Percentiles rank a stretch among this genome's conserved stretches.
These are phyloP conservation scores for Xerocomus nothofagi DNA, from an alignment of 1,284 basidiomycete species.

Conservation along the genomic window DNA sequence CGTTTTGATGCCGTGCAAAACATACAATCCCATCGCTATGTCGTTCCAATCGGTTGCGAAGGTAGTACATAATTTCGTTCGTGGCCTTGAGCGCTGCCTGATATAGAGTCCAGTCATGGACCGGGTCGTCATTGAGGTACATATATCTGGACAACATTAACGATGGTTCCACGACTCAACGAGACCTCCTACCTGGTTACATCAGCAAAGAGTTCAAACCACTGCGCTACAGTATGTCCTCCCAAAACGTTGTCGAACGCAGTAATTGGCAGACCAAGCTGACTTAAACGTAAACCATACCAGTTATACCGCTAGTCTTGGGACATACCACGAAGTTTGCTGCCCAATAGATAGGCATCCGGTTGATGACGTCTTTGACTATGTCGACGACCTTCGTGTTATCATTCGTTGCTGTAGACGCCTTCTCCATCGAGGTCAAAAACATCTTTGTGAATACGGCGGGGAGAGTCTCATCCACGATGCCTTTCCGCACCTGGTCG, in stretches of 20 bases:
- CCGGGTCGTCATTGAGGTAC: constrained; percentile 56
- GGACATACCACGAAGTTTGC: constrained; percentile 56
- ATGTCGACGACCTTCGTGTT: constrained; percentile 56
- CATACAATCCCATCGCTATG: constrained; percentile 29
- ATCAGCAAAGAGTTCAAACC: constrained; percentile 52
- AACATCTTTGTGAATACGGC: constrained; percentile 11
- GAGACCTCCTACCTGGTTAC: constrained; percentile 46
- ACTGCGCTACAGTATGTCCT: constrained; percentile 48
- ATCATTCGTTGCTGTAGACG: constrained; percentile 35
- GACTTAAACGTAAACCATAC: constrained; percentile 24
- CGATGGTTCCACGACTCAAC: not conserved
- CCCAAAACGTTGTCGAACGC: constrained; percentile 46
- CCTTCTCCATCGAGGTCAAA: constrained; percentile 14
- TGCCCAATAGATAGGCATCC: constrained; percentile 65
- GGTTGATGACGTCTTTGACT: constrained; percentile 70
- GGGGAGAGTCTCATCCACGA: constrained; percentile 14
- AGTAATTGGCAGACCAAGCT: constrained; percentile 66
- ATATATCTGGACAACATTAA: constrained; percentile 48
- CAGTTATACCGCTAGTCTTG: not conserved
- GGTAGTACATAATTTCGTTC: constrained; percentile 40
- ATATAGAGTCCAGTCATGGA: constrained; percentile 59
- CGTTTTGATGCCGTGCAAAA: not conserved
- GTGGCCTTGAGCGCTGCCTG: constrained; percentile 45
- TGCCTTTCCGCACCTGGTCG: constrained; percentile 10
- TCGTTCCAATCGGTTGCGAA: constrained; percentile 41